Base-by-base conservation (phyloP, 768 basidiomycete species). In the Macrolepiota fuliginosa region DNA sequence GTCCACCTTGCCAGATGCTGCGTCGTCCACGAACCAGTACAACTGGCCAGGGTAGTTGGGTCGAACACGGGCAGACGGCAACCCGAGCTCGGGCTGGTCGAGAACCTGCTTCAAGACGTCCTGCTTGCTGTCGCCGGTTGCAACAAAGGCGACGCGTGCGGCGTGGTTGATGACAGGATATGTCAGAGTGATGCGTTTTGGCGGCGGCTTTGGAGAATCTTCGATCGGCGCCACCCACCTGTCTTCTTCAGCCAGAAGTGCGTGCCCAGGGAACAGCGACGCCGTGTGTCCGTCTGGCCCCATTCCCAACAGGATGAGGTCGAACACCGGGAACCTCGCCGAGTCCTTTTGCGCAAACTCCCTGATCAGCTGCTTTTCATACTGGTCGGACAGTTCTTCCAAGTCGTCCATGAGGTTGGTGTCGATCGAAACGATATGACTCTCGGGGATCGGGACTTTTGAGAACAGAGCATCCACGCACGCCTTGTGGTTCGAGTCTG, bases 281-380 rank as follows among this genome's bases (percentile, higher is more conserved):
- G 91, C 94, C 45, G 96, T 98, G 80, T 99, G 97, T n/a, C 96
- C 96, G 72, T 98, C 97, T 4, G 92, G 92, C 32, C 97, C 97
- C 84, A 96, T 88, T 53, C 97, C 97, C 55, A 99, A 89, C 47
- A 99, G 86, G 77, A 98, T 91, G 71, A 99, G 86, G 72, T 99
- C 97, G 74, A 99, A 98, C 55, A 97, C 81, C 64, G 97, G 97
- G 83, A 98, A 98, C 63, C 96, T 89, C 17, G 96, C 96, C 4
- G 94, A 82, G 72, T 98, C 94, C 71, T 88, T 92, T 71, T 90
- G 87, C 0, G 96, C 97, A 70, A 99, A 99, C 72, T 91, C 90
- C 62, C 74, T 81, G 70, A 98, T 94, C 71, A 99, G 90, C 71
- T 85, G 79, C 68, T 87, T 84, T 73, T 93, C 91, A 71, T 94